Evolutionary conservation across 352 stramenopile genomes (phyloP).

Genomic region (Phytophthora niederhauseri): DNA sequence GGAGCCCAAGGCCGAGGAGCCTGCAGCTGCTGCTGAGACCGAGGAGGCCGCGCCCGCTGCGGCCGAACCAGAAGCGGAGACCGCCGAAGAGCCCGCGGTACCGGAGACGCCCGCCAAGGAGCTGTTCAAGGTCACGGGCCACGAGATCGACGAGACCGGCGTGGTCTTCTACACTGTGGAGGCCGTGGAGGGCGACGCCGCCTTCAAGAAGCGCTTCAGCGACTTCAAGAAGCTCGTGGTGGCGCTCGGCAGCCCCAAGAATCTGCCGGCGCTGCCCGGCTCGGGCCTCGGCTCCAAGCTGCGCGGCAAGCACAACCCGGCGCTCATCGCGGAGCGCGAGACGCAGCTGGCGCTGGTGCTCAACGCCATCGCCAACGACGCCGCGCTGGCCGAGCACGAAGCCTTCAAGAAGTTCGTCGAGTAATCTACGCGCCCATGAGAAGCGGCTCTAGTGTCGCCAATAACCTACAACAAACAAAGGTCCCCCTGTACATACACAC

Average conservation of each 20-base stretch:
- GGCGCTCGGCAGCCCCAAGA: slow-evolving; percentile 35
- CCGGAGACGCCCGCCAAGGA: slow-evolving; percentile 23
- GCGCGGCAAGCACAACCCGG: slow-evolving; percentile 64
- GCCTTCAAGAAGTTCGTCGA: slow-evolving; percentile 68
- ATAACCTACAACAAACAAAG: slow-evolving; percentile 7
- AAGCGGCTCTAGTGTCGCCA: slow-evolving; percentile 4
- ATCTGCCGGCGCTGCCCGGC: slow-evolving; percentile 59
- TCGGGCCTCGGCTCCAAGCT: slow-evolving; percentile 54
- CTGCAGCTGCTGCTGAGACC: neutral
- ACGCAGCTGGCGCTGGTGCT: slow-evolving; percentile 64
- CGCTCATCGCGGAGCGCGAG: slow-evolving; percentile 68
- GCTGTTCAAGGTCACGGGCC: slow-evolving; percentile 51
- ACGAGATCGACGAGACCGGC: slow-evolving; percentile 67
- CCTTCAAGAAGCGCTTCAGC: slow-evolving; percentile 78
- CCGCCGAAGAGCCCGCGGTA: neutral
- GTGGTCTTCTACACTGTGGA: slow-evolving; percentile 79
- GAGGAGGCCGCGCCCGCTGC: slow-evolving; percentile 14
- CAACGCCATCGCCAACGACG: slow-evolving; percentile 67
- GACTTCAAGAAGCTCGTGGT: slow-evolving; percentile 82
- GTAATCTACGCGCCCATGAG: neutral
- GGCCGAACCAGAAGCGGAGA: slow-evolving; percentile 27
- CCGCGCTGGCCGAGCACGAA: slow-evolving; percentile 44
- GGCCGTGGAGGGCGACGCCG: slow-evolving; percentile 34
- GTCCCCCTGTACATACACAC: slow-evolving; percentile 13
- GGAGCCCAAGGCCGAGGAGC: slow-evolving; percentile 8